Evolutionary conservation across 371 early-diverging fungal species (phyloP), one percentile per base, ranked within the genome.

Genomic region (Dichotomocladium elegans): DNA sequence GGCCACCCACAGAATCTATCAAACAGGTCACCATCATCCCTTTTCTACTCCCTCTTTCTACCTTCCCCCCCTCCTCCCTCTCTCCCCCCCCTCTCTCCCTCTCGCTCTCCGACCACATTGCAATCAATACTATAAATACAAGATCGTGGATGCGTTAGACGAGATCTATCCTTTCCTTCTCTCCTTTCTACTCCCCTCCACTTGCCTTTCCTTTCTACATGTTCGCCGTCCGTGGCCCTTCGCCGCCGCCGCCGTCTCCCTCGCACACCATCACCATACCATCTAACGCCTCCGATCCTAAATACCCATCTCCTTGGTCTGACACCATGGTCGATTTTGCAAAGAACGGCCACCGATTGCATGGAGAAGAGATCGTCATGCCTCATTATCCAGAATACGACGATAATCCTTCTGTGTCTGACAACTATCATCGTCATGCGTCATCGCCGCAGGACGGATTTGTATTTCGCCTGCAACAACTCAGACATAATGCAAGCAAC

Each of bases 331-430:
- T 56, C 12, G 49, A 56, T 25, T 42, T 56, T 24, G 56, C 47
- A 40, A 56, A 56, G 22, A 31, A 47, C 17, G 49, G 42, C 21
- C 37, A 41, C 26, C 37, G n/a, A n/a, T 33, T 48, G 17, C 47
- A 49, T 34, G 49, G 56, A 15, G 56, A 56, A 48, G 56, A 56
- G 28, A 56, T 56, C 41, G 35, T 48, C 31, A 43, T 41, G 14
- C 29, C 30, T 8, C 55, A 55, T 26, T 55, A 55, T 34, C 31
- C 55, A 4, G 47, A 46, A 28, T 37, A 42, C 15, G 48, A 48
- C 29, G 42, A 56, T 11, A 50, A 41, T 7, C 26, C 46, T 14
- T 46, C 46, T 26, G 19, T 25, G 17, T 19, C 46, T n/a, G 5
- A 35, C 35, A 37, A 37, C 37, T 17, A 15, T 22, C 44, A 10